Percentiles rank a stretch among this genome's conserved stretches.
These are phyloP conservation scores for Lachancea waltii DNA, from an alignment of 805 yeast species.

Conservation along the genomic window DNA sequence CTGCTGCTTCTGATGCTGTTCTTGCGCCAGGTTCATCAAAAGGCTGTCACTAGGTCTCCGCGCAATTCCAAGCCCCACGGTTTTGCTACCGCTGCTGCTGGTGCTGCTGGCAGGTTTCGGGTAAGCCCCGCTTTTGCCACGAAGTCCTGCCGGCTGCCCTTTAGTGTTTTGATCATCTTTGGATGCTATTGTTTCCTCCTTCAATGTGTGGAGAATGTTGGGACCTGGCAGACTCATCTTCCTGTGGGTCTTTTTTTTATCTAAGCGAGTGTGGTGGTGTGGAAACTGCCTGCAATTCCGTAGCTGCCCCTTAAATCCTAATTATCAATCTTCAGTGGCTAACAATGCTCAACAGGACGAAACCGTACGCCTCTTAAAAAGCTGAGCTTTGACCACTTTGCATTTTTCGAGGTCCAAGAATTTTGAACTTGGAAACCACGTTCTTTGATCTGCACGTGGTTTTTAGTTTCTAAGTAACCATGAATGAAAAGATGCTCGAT, in stretches of 20 bases:
- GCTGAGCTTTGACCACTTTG: no score
- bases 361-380: no score
- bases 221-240: slow-evolving; percentile 1
- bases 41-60: slow-evolving; percentile 32
- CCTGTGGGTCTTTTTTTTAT: neutral
- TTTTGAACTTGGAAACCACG: no score
- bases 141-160: neutral
- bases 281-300: neutral
- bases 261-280: neutral
- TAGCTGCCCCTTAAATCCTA: neutral
- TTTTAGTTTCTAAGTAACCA: no score
- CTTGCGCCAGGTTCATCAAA: slow-evolving; percentile 16
- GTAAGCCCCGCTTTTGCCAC: neutral
- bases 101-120: slow-evolving; percentile 3
- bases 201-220: slow-evolving; percentile 3
- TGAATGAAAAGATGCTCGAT: no score
- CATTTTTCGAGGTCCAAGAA: no score
- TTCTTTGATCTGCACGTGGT: no score
- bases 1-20: slow-evolving; percentile 1
- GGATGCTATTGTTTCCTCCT: slow-evolving; percentile 4
- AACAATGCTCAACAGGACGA: no score
- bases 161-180: neutral
- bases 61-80: slow-evolving; percentile 24
- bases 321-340: no score
- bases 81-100: slow-evolving; percentile 14